A percentile compares a stretch with the other conserved stretches of the same genome.
Conservation (phyloP, 2,329 filamentous ascomycete genomes). For the Alternaria brassicae region DNA sequence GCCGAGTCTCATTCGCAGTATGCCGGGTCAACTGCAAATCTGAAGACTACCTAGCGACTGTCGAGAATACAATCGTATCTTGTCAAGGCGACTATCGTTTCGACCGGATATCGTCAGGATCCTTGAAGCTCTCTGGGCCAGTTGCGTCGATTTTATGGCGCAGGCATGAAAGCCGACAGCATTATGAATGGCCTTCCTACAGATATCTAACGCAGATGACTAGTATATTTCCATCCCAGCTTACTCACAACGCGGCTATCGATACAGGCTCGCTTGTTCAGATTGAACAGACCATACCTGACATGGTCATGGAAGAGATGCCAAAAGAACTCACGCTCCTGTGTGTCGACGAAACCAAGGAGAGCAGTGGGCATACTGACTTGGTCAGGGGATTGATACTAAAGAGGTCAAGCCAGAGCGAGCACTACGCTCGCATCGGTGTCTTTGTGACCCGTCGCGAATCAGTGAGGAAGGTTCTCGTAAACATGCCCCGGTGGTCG, state of each 20-base stretch:
- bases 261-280: no score
- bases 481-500: constrained; percentile 6
- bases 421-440: neutral
- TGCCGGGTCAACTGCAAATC: constrained; percentile 7
- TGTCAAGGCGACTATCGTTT: neutral
- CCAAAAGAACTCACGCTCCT: neutral
- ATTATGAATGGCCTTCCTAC: no score
- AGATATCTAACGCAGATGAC: no score
- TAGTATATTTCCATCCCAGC: neutral
- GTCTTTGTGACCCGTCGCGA: neutral
- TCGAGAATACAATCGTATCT: neutral
- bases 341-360: neutral
- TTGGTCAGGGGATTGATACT: constrained; percentile 5
- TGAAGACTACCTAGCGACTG: neutral
- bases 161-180: no score
- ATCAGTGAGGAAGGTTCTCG: neutral
- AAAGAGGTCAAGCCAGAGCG: neutral
- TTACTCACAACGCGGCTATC: neutral
- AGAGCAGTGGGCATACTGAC: neutral
- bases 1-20: constrained; percentile 5
- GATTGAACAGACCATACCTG: neutral
- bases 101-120: neutral
- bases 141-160: neutral
- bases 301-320: neutral
- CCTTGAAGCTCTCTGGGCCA: neutral